Evolutionary conservation across 805 yeast genomes (phyloP).

Genomic region (Candida parachauliodes): DNA sequence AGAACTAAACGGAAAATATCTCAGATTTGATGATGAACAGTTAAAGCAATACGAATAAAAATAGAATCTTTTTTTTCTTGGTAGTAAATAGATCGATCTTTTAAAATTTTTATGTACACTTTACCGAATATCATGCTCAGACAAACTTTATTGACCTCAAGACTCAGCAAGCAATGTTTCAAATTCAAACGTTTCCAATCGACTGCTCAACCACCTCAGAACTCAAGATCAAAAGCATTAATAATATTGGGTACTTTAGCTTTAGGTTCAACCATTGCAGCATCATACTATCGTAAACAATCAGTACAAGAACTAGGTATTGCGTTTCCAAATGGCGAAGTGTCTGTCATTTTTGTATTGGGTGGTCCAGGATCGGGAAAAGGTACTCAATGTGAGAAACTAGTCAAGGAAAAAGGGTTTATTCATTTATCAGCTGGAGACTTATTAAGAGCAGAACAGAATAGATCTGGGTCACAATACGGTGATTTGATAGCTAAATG

Average conservation of each 20-base stretch:
- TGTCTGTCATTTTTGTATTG: conserved; percentile 81
- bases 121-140: background rate
- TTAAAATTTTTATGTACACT: background rate
- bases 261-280: conserved; percentile 44
- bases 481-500: conserved; percentile 82
- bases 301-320: background rate
- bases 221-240: conserved; percentile 23
- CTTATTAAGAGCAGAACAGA: conserved; percentile 86
- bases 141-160: conserved; percentile 1
- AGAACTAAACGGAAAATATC: conserved; percentile 62
- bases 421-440: conserved; percentile 97
- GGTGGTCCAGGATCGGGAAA: conserved; percentile 99
- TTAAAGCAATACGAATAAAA: conserved; percentile 10
- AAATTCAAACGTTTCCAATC: conserved; percentile 7
- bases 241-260: conserved; percentile 44
- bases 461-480: conserved; percentile 72
- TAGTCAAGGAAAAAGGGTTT: conserved; percentile 77
- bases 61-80: too few species aligned
- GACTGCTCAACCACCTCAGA: conserved; percentile 13
- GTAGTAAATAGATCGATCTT: background rate
- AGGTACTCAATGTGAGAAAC: conserved; percentile 90
- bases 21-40: conserved; percentile 53
- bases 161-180: background rate
- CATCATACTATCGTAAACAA: conserved; percentile 38
- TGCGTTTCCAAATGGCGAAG: conserved; percentile 55